A percentile compares a stretch with the other conserved stretches of the same genome.
Conservation (phyloP, 768 basidiomycete species). For the Leucogyrophana mollusca region DNA sequence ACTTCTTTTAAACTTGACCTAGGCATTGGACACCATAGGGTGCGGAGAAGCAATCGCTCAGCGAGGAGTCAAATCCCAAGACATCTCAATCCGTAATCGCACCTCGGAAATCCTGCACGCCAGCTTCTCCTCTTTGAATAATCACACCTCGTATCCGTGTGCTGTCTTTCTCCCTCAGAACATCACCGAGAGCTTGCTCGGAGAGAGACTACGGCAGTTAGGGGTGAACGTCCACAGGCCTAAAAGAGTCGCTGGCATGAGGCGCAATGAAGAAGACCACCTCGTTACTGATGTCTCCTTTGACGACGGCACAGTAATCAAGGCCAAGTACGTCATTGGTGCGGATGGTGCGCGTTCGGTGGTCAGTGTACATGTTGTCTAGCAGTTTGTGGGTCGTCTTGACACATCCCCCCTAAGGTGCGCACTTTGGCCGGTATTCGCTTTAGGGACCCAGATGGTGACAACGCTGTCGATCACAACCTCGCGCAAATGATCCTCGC, state of each 20-base stretch:
- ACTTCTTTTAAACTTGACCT: too few relatives aligned
- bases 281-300: conserved; percentile 41
- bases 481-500: conserved; percentile 44
- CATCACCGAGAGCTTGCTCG: conserved; percentile 42
- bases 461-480: conserved; percentile 21
- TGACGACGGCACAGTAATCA: conserved; percentile 43
- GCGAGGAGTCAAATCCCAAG: conserved; percentile 31
- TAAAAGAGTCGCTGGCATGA: conserved; percentile 39
- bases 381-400: too few relatives aligned
- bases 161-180: conserved; percentile 42
- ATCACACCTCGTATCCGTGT: conserved; percentile 45
- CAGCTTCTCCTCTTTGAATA: conserved; percentile 33
- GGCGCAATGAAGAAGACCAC: conserved; percentile 22
- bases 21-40: conserved; percentile 47
- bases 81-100: conserved; percentile 28
- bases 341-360: conserved; percentile 50
- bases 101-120: conserved; percentile 23
- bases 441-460: conserved; percentile 40
- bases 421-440: conserved; percentile 40
- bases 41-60: conserved; percentile 38
- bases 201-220: conserved; percentile 27
- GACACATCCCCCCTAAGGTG: too few relatives aligned
- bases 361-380: conserved; percentile 30
- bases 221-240: conserved; percentile 37
- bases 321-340: conserved; percentile 46